Base-by-base conservation (phyloP, 345 rosid genomes). In the Hypericum androsaemum region DNA sequence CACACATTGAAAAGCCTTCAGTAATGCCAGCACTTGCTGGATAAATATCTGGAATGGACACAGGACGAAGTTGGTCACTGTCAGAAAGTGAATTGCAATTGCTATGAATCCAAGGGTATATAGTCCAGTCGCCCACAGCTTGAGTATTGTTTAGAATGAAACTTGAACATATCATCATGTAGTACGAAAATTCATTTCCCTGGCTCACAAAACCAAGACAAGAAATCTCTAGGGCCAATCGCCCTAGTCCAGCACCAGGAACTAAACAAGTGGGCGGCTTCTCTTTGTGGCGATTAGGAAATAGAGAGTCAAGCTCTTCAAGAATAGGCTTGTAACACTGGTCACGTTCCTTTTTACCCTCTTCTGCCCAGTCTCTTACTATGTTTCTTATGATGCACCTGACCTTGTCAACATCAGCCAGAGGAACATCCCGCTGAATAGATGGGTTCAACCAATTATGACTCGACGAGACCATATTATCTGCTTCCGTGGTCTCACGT, bases 101-200 rank as follows among this genome's bases (percentile, higher is more conserved):
- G n/a, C n/a, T n/a, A 80, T 14, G 97, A 88, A 87, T 82, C 96
- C 98, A 92, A 45, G 97, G 98, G 64, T 83, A 77, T 58, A 92
- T 80, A 22, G 86, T 88, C 98, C 98, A 92, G 65, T 88, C 89
- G 12, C 75, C 80, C 64, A 68, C 77, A 52, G 57, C 57, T 64
- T 73, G 71, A 47, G 88, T 10, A 22, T 95, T 87, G 43, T 92
- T 92, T 61, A 92, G 90, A 77, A 92, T 77, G 64, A 92, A 92
- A 76, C 94, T 88, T 6, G 98, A 92, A 80, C 95, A 92, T 65
- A 92, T 92, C 97, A 92, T 92, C 97, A 92, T 92, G 77, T 88
- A 92, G 78, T 92, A 92, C 6, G 98, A 92, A 77, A 92, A 88
- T 64, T 92, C 98, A 64, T 92, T 92, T 72, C 98, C 97, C 71